phyloP scores from a whole-genome alignment of 208 protist genomes.

The Trypanosoma melophagium region DNA sequence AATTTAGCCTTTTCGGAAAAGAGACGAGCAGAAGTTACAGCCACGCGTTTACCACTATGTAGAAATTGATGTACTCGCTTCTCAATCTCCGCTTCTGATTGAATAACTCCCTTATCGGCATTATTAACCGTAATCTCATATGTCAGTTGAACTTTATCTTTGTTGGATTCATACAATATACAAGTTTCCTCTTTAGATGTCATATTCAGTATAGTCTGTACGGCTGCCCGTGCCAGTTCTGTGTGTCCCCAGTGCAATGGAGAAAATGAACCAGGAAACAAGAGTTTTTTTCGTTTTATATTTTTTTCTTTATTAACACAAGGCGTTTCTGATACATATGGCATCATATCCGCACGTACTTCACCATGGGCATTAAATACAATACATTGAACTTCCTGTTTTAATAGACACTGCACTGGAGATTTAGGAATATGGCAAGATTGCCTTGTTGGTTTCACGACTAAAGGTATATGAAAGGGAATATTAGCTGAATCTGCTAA shows the following conservation, averaged over 20 bases:
- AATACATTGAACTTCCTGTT: constrained; percentile 23
- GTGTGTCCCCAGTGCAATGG: constrained; percentile 82
- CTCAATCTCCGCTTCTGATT: constrained; percentile 32
- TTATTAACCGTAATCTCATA: constrained; percentile 67
- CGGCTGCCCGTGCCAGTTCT: constrained; percentile 53
- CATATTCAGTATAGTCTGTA: neutral
- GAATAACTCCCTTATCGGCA: constrained; percentile 57
- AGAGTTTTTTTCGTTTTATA: constrained; percentile 26
- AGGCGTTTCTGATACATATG: constrained; percentile 12
- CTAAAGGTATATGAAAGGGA: constrained; percentile 1
- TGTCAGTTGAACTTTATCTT: constrained; percentile 33
- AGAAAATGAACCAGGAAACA: constrained; percentile 76
- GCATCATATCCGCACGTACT: constrained; percentile 22
- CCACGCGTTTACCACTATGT: constrained; percentile 45
- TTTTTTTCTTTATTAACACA: neutral
- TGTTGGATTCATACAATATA: too few species aligned
- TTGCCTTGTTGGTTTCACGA: neutral
- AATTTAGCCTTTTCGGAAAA: constrained; percentile 67
- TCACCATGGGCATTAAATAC: constrained; percentile 65
- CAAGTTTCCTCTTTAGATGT: neutral
- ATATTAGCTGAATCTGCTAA: constrained; percentile 28
- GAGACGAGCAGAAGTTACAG: constrained; percentile 54
- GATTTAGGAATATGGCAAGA: neutral
- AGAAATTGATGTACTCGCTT: constrained; percentile 56
- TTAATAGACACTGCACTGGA: constrained; percentile 18